Conservation (phyloP, 768 basidiomycete genomes). For the Russula sp. region DNA sequence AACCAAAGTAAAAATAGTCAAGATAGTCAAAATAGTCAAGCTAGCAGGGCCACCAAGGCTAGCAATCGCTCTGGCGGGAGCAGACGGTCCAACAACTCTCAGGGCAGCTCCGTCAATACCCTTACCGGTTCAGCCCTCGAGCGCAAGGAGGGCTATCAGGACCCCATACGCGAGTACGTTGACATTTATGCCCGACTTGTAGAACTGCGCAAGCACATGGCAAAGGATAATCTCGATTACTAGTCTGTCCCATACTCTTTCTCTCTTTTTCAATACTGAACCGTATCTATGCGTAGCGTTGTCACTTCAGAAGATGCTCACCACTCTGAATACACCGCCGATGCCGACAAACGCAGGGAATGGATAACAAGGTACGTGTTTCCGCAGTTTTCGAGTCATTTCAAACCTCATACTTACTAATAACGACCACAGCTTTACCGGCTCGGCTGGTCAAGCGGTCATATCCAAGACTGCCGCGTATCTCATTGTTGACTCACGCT, state of each 20-base stretch:
- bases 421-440: constrained; percentile 44
- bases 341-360: constrained; percentile 69
- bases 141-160: constrained; percentile 26
- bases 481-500: constrained; percentile 73
- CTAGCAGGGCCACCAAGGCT: constrained; percentile 12
- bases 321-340: constrained; percentile 74
- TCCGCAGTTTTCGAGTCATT: not conserved
- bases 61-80: constrained; percentile 20
- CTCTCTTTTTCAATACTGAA: constrained; percentile 9
- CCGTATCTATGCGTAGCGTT: constrained; percentile 39
- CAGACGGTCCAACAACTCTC: constrained; percentile 15
- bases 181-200: constrained; percentile 25
- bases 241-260: constrained; percentile 12
- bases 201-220: constrained; percentile 22
- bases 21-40: constrained; percentile 7
- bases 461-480: constrained; percentile 63
- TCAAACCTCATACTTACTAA: not conserved
- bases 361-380: constrained; percentile 65
- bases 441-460: constrained; percentile 66
- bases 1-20: constrained; percentile 13
- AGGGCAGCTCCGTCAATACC: constrained; percentile 23
- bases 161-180: constrained; percentile 21
- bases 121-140: constrained; percentile 26
- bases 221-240: constrained; percentile 24
- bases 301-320: constrained; percentile 80